These are phyloP conservation scores for Mucor circinelloides DNA, from an alignment of 371 early-diverging fungal genomes.

Conservation along the genomic window DNA sequence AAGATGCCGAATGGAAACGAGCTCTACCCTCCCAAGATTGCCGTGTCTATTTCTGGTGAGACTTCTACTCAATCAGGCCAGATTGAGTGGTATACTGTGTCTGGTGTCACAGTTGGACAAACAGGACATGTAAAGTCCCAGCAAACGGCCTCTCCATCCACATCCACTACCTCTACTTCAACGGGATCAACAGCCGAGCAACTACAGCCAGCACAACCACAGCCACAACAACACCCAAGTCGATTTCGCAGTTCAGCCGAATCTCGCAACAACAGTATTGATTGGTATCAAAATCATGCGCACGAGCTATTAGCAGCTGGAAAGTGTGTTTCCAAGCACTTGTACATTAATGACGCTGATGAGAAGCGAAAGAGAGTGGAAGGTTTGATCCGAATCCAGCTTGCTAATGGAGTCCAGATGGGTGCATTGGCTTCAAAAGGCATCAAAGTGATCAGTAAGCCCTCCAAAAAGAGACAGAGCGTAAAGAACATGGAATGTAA, in stretches of 20 bases:
- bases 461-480: constrained; percentile 84
- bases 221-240: not conserved
- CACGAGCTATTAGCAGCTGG: constrained; percentile 39
- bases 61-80: constrained; percentile 30
- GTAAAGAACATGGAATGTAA: constrained; percentile 82
- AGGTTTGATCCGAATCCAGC: constrained; percentile 70
- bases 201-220: not conserved
- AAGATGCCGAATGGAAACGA: constrained; percentile 19
- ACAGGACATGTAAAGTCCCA: constrained; percentile 30
- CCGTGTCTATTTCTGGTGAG: constrained; percentile 42
- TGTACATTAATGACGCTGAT: constrained; percentile 85
- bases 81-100: constrained; percentile 45
- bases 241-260: constrained; percentile 5
- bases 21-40: constrained; percentile 26
- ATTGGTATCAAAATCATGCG: constrained; percentile 28
- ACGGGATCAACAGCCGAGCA: constrained; percentile 2
- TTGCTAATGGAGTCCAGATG: constrained; percentile 65
- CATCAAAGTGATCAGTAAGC: constrained; percentile 86
- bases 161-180: constrained; percentile 1
- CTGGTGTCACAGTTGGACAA: constrained; percentile 38
- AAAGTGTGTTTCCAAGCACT: constrained; percentile 76
- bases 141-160: constrained; percentile 5
- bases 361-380: constrained; percentile 81
- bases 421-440: constrained; percentile 76
- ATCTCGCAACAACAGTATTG: constrained; percentile 31